phyloP scores from a whole-genome alignment of 306 rosid genomes.

The Cicer chorassanicum region DNA sequence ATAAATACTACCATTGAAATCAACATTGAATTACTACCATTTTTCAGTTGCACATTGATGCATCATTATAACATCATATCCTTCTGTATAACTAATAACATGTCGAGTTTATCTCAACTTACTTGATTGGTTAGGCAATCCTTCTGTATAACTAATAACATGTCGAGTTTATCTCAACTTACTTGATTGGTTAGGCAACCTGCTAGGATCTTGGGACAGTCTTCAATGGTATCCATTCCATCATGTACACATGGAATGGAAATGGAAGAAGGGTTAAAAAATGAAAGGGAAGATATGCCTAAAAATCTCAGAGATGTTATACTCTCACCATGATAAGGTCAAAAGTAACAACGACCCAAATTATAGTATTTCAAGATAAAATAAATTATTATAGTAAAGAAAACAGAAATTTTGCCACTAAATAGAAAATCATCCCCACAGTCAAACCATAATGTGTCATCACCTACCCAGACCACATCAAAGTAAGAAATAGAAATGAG shows the following conservation, averaged over 20 bases:
- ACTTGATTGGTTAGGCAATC: slow-evolving; percentile 60
- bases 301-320: neutral
- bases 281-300: neutral
- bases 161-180: too few relatives aligned
- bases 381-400: neutral
- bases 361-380: neutral
- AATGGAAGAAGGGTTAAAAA: neutral
- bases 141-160: neutral
- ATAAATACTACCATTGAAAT: slow-evolving; percentile 11
- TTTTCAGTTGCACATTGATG: neutral
- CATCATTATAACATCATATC: slow-evolving; percentile 5
- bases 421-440: neutral
- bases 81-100: slow-evolving; percentile 18
- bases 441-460: neutral
- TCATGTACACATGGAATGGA: slow-evolving; percentile 27
- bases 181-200: slow-evolving; percentile 42
- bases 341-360: neutral
- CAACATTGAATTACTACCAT: neutral
- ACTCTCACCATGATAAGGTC: neutral
- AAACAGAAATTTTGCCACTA: neutral
- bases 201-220: slow-evolving; percentile 61
- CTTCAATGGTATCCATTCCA: slow-evolving; percentile 52
- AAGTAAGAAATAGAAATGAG: neutral
- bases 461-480: neutral
- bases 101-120: slow-evolving; percentile 44